These are phyloP conservation scores for Glycine latifolia DNA, from an alignment of 306 rosid genomes.

Conservation along the genomic window DNA sequence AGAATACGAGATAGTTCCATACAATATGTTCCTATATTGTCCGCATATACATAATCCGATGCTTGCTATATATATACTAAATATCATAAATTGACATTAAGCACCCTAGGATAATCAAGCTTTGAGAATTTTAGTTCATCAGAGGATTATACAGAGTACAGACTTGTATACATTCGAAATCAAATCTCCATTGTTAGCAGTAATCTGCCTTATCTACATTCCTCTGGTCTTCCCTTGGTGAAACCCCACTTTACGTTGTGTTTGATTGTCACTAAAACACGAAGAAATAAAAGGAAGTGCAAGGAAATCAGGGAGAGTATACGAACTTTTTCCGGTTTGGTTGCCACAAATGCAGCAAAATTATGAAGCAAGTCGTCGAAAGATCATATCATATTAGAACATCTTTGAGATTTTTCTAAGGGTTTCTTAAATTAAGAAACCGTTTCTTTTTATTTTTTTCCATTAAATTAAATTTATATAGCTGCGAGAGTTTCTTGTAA, in stretches of 20 bases:
- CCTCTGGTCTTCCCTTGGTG: not conserved
- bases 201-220: not conserved
- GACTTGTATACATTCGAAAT: not conserved
- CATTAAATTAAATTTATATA: too few relatives aligned
- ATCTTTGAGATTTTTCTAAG: too few relatives aligned
- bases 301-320: too few relatives aligned
- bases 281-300: too few relatives aligned
- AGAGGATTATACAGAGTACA: not conserved
- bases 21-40: not conserved
- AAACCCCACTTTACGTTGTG: not conserved
- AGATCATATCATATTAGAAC: too few relatives aligned
- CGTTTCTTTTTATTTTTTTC: too few relatives aligned
- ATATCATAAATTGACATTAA: constrained; percentile 21
- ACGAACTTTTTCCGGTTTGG: too few relatives aligned
- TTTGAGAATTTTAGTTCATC: not conserved
- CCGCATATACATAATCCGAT: not conserved
- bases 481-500: too few relatives aligned
- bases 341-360: too few relatives aligned
- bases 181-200: not conserved
- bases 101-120: constrained; percentile 5
- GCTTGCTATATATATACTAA: not conserved
- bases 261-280: too few relatives aligned
- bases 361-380: too few relatives aligned
- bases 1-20: not conserved
- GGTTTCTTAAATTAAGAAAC: too few relatives aligned